Base-by-base conservation (phyloP, 1,284 basidiomycete species). In the Puccinia brachypodii region DNA sequence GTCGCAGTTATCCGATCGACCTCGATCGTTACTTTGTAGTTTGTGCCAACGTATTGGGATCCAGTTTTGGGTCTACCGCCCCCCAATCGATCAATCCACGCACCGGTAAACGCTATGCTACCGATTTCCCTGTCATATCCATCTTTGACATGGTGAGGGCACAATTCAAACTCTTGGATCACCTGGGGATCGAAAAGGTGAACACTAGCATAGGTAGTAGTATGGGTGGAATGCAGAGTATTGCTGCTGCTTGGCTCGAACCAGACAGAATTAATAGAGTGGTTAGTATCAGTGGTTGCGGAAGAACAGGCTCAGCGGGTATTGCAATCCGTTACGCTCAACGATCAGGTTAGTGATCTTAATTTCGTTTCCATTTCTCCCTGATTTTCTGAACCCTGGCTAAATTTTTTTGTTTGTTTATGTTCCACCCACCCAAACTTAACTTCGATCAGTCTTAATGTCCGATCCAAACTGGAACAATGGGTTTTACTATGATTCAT, bases 401-500 rank as follows among this genome's bases (percentile, higher is more conserved):
- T 56, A n/a, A 14, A n/a, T 66, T 66, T 31, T 16, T 31, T 66
- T 66, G 11, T 14, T 22, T 56, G 74, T n/a, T n/a, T n/a, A n/a
- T n/a, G n/a, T n/a, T n/a, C n/a, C n/a, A n/a, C n/a, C n/a, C n/a
- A n/a, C n/a, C n/a, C n/a, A n/a, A n/a, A n/a, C n/a, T n/a, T n/a
- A n/a, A n/a, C n/a, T n/a, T n/a, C n/a, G n/a, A n/a, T n/a, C 83
- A 95, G 96, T 99, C 14, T 90, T 99, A 76, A 99, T 99, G 96
- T 92, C 95, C 7, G 96, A 99, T 87, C 96, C 96, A 0, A 98
- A 99, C 84, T 99, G 96, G 97, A 99, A 99, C 84, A 92, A 95
- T 58, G 96, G 97, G 0, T 98, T 96, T 87, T 99, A 99, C 88
- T 99, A 99, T 86, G 85, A 84, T 56, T 89, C 90, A n/a, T 86